Base-by-base conservation (phyloP, 495 filamentous ascomycete species). In the Aspergillus steynii region DNA sequence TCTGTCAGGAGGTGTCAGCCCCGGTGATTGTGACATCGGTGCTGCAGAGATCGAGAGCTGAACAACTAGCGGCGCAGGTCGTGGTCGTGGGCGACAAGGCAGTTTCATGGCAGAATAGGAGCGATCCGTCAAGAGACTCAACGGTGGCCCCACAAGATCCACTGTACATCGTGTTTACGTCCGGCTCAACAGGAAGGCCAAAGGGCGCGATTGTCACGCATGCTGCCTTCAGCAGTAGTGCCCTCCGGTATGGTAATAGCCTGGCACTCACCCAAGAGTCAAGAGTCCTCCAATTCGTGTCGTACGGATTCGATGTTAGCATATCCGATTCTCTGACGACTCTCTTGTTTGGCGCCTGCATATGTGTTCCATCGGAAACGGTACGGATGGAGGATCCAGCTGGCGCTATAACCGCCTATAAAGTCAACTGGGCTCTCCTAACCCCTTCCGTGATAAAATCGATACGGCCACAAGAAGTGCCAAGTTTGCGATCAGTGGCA, bases 161-260 rank as follows among this genome's bases (percentile, higher is more conserved):
- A 1, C 5, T 53, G 3, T 82, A 89, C 65, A 76, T 83, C 3
- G 81, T 88, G 12, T 91, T 86, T 65, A 91, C 88, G 0, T 88
- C 85, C n/a, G 88, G 88, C 3, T 85, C 79, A 28, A 90, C 84
- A 0, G 89, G 89, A 0, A 71, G 71, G 3, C 89, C 89, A 0
- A 93, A 92, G 65, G 89, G 88, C 12, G 85, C 90, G 5, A 75
- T 88, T 25, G 76, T 91, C 25, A 48, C 51, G 28, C 59, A 61
- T 50, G 29, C 8, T 0, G 28, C 47, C 10, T 52, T 15, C 34
- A 52, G 53, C 46, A 15, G 15, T 25, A 26, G 46, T 20, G 46
- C 28, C 0, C 3, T n/a, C 8, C 1, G 1, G 25, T 4, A 56
- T 8, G n/a, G 2, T 1, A n/a, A 52, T 42, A 46, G 59, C 3